Evolutionary conservation across 2,329 filamentous ascomycete species (phyloP).

Genomic region (Ceratocystis harringtonii): DNA sequence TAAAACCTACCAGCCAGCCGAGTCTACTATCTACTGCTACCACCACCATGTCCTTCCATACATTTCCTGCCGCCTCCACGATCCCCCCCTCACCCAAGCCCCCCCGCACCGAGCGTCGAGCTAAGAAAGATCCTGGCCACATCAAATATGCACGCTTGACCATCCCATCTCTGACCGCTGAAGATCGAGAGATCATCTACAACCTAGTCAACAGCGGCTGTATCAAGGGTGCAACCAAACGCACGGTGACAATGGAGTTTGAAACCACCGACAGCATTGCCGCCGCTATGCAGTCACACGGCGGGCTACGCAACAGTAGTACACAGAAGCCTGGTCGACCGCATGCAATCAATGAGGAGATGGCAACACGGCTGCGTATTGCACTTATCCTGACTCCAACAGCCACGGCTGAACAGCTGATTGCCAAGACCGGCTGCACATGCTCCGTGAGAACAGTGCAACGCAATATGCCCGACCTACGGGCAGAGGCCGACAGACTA

Average conservation of each 20-base stretch:
- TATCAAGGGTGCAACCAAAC: slow-evolving; percentile 5
- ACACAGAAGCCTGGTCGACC: slow-evolving; percentile 11
- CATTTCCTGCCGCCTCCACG: background rate
- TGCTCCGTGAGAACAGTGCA: slow-evolving; percentile 16
- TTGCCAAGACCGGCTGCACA: slow-evolving; percentile 13
- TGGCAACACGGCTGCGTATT: slow-evolving; percentile 11
- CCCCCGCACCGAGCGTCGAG: background rate
- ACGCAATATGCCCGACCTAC: slow-evolving; percentile 11
- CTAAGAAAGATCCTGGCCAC: slow-evolving; percentile 13
- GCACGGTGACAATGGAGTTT: slow-evolving; percentile 7
- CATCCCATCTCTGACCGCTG: slow-evolving; percentile 10
- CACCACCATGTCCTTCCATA: background rate
- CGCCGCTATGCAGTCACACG: background rate
- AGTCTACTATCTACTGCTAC: background rate
- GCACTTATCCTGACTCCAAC: slow-evolving; percentile 15
- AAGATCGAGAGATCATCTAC: slow-evolving; percentile 11
- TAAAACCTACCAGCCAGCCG: background rate
- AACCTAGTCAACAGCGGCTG: slow-evolving; percentile 10
- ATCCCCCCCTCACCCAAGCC: background rate
- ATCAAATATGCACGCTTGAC: slow-evolving; percentile 13
- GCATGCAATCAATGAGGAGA: slow-evolving; percentile 14
- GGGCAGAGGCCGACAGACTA: slow-evolving; percentile 13
- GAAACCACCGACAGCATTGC: slow-evolving; percentile 8
- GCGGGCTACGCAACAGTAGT: background rate
- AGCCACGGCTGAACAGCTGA: slow-evolving; percentile 16